These are phyloP conservation scores for Exobasidium rhododendri DNA, from an alignment of 1,284 basidiomycete species.

Conservation along the genomic window DNA sequence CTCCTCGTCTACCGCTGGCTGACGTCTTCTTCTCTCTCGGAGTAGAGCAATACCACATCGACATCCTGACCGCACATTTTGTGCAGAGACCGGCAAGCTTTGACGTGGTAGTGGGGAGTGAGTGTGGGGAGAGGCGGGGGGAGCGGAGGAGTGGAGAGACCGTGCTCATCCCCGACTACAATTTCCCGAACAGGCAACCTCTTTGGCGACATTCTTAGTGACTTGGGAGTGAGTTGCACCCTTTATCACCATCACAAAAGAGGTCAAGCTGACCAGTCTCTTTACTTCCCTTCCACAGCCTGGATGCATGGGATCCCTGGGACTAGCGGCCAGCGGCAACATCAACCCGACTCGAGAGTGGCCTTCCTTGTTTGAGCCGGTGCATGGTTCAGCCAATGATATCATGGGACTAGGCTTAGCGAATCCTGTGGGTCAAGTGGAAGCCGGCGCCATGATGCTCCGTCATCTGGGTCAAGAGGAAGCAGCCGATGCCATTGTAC, in stretches of 20 bases:
- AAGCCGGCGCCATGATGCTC: constrained; percentile 64
- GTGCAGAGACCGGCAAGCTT: constrained; percentile 61
- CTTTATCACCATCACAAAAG: too few relatives aligned
- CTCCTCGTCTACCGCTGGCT: too few relatives aligned
- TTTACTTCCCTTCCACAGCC: constrained; percentile 27
- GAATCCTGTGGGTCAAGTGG: constrained; percentile 60
- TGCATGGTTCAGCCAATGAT: constrained; percentile 25
- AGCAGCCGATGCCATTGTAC: constrained; percentile 60
- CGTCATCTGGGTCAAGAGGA: constrained; percentile 61
- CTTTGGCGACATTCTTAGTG: constrained; percentile 63
- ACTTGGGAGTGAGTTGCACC: constrained; percentile 57
- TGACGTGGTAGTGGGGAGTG: constrained; percentile 62
- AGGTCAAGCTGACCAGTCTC: too few relatives aligned
- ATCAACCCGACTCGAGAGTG: constrained; percentile 59
- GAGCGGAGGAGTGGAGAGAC: too few relatives aligned
- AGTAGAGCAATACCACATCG: constrained; percentile 52
- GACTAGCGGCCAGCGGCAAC: constrained; percentile 63
- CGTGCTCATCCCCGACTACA: too few relatives aligned
- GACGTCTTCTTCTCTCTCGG: background rate
- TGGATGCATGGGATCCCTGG: constrained; percentile 63
- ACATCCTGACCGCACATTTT: constrained; percentile 60
- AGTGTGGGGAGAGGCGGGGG: background rate
- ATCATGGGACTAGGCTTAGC: constrained; percentile 39
- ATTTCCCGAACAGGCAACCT: constrained; percentile 55
- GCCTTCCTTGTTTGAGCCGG: constrained; percentile 60